Percentiles rank a stretch among this genome's conserved stretches.
Evolutionary conservation across 148 eudicot genomes (phyloP).

Genomic region (Salicornia ramosissima): DNA sequence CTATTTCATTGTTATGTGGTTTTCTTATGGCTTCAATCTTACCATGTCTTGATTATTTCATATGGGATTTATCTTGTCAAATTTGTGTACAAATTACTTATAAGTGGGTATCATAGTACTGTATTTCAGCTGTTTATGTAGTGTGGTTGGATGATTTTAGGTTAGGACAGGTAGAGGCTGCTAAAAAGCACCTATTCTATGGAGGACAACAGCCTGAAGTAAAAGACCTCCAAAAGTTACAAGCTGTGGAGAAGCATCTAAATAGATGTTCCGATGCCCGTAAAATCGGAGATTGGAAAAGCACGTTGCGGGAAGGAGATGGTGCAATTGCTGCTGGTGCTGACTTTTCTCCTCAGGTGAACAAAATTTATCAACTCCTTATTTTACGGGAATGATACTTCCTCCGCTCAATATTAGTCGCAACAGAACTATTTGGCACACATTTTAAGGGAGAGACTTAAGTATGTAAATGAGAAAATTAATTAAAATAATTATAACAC

Average conservation of each 20-base stretch:
- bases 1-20: background rate
- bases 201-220: slow-evolving; percentile 53
- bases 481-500: too few species aligned
- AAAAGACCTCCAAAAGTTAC: slow-evolving; percentile 52
- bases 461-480: too few species aligned
- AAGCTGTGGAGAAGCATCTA: slow-evolving; percentile 52
- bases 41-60: background rate
- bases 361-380: background rate
- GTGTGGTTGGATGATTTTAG: slow-evolving; percentile 28
- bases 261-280: slow-evolving; percentile 58
- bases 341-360: slow-evolving; percentile 74
- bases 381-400: too few species aligned
- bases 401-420: too few species aligned
- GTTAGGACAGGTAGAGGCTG: slow-evolving; percentile 79
- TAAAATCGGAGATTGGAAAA: slow-evolving; percentile 63
- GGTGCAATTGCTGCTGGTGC: slow-evolving; percentile 80
- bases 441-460: too few species aligned
- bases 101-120: background rate
- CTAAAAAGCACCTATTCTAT: slow-evolving; percentile 60
- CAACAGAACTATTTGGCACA: too few species aligned
- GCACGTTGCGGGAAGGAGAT: slow-evolving; percentile 58
- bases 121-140: slow-evolving; percentile 1
- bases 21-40: background rate
- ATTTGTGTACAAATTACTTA: background rate
- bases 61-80: background rate